Conservation (phyloP, 2,329 filamentous ascomycete species). For the Aspergillus sp. region DNA sequence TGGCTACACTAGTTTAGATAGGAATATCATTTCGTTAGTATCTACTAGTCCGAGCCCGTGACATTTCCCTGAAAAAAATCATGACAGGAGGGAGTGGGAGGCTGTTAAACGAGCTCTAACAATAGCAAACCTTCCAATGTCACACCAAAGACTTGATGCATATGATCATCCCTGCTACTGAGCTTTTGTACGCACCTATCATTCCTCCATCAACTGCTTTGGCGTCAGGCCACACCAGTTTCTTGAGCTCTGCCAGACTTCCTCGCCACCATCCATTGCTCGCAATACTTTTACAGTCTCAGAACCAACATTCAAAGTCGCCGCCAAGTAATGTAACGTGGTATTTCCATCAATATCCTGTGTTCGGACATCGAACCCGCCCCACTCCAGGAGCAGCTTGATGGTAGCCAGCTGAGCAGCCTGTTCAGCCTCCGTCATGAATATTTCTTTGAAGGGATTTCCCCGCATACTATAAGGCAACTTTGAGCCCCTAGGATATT, state of each 20-base stretch:
- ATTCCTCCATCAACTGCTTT: neutral
- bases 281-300: slow-evolving; percentile 1
- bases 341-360: slow-evolving; percentile 11
- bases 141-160: neutral
- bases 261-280: slow-evolving; percentile 3
- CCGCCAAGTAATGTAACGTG: slow-evolving; percentile 10
- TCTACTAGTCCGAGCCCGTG: too few relatives aligned
- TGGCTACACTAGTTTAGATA: too few relatives aligned
- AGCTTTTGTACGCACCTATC: neutral
- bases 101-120: neutral
- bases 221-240: neutral
- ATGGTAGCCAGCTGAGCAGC: slow-evolving; percentile 4
- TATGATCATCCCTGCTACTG: neutral
- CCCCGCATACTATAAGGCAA: too few relatives aligned
- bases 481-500: neutral
- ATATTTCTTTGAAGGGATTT: neutral
- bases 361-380: slow-evolving; percentile 4
- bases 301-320: slow-evolving; percentile 3
- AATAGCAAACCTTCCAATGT: neutral
- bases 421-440: slow-evolving; percentile 4
- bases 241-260: neutral
- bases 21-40: too few relatives aligned
- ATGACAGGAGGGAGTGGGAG: neutral
- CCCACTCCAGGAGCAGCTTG: neutral
- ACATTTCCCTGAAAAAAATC: neutral